Evolutionary conservation across 2,329 filamentous ascomycete species (phyloP).

Genomic region (Cercospora brassicicola): DNA sequence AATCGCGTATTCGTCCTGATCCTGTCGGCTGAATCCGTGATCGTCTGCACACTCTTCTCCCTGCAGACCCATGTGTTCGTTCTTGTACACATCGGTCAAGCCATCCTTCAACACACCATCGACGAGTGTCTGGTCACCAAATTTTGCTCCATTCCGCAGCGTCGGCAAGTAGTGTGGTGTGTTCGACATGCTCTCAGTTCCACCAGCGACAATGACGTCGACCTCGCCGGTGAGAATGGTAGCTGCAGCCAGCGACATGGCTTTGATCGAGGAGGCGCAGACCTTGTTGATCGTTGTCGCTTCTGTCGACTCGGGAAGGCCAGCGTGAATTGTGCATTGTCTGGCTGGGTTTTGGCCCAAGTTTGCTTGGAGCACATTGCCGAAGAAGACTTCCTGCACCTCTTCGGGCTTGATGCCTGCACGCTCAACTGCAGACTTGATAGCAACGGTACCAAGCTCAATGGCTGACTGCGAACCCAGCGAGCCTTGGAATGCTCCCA

Average conservation of each 20-base stretch:
- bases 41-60: slow-evolving; percentile 89
- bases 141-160: slow-evolving; percentile 86
- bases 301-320: slow-evolving; percentile 74
- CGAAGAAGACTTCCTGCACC: slow-evolving; percentile 95
- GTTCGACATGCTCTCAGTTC: slow-evolving; percentile 98
- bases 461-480: slow-evolving; percentile 82
- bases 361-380: slow-evolving; percentile 95
- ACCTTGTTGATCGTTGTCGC: slow-evolving; percentile 98
- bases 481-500: slow-evolving; percentile 92
- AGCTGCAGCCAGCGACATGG: slow-evolving; percentile 89
- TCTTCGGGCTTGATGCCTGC: slow-evolving; percentile 84
- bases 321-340: slow-evolving; percentile 87
- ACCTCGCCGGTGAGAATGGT: slow-evolving; percentile 97
- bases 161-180: slow-evolving; percentile 90
- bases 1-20: slow-evolving; percentile 95
- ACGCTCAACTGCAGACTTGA: slow-evolving; percentile 78
- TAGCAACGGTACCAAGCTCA: slow-evolving; percentile 85
- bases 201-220: slow-evolving; percentile 87
- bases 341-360: slow-evolving; percentile 94
- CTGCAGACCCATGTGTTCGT: slow-evolving; percentile 94
- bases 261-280: slow-evolving; percentile 92
- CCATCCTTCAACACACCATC: slow-evolving; percentile 95
- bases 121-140: slow-evolving; percentile 83
- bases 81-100: slow-evolving; percentile 89
- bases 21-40: slow-evolving; percentile 75